Evolutionary conservation across 352 stramenopile genomes (phyloP), one percentile per base, ranked within the genome.

Genomic region (Globisporangium alternatum): DNA sequence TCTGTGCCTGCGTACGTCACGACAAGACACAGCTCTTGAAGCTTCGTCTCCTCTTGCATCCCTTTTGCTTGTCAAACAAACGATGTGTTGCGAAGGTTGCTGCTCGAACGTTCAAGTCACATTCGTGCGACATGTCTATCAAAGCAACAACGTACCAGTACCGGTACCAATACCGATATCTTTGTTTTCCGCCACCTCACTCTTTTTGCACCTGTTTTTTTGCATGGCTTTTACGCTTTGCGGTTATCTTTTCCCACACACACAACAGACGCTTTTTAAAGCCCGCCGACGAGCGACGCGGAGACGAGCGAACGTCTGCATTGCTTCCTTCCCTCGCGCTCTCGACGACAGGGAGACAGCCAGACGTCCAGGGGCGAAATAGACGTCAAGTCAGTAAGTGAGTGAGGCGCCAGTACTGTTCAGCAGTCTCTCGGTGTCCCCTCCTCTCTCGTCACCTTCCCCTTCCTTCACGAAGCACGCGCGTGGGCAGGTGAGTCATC

Each of bases 41-140:
- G 15, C 15, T 15, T 44, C 39, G 39, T 44, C 39, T 44, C 33
- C 33, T 53, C 10, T 33, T 53, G 47, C 47, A 53, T 55, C 48
- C 10, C 15, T 56, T 25, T 44, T 57, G 51, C 7, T 39, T 56
- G 49, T 41, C 28, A 39, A 56, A 39, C 10, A 21, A 25, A 39
- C 15, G 49, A 21, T 10, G 17, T 48, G 43, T 48, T n/a, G 43
- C 43, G 49, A 39, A 21, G 25, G 47, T 5, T 45, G 7, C 13
- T 35, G 9, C 25, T 28, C 25, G 31, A 43, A 44, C 31, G 9
- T 44, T 57, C 52, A 21, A 41, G 31, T 13, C 31, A 44, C 53
- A 22, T 67, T 67, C 61, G 43, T 48, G 28, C 61, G 31, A 48
- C 61, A 62, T 62, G 39, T 48, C 2, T 13, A 9, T 17, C 37